Evolutionary conservation across 495 filamentous ascomycete genomes (phyloP), one percentile per base, ranked within the genome.

Genomic region (Aspergillus ostianus): DNA sequence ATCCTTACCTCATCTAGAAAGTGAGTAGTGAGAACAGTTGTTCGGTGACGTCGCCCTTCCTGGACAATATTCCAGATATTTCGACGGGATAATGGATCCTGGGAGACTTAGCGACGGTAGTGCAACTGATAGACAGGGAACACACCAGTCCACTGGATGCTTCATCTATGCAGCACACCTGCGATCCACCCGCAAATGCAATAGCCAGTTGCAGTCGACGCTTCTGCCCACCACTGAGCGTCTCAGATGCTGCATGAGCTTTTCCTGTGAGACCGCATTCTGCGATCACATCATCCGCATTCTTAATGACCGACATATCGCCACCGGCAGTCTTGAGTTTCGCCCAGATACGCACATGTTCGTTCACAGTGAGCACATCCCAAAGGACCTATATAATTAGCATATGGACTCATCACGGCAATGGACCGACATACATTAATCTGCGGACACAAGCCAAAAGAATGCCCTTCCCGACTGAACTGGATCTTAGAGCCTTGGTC

Each of bases 31-130:
- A 49, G 23, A 20, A 49, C 13, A 17, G 47, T 49, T 2, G 47
- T 49, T 0, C 47, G 47, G 15, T 49, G 23, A 4, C 23, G 47
- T 5, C 47, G 47, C 3, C 47, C 47, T 26, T 49, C 19, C 47
- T 49, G 47, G 23, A 49, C 23, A 26, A 49, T 49, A 13, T 49
- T 49, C 47, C 47, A 49, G 18, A 49, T 49, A 49, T 49, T 49
- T 17, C 47, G 47, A 21, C 47, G 47, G 15, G 47, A 49, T 26
- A 49, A 49, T 20, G 47, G 47, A n/a, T 49, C 47, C 47, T 49
- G 5, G 1, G 8, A 0, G 5, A 17, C 2, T 49, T 6, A 49
- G 23, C 12, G 12, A 49, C 21, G 18, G n/a, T 10, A 21, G 12
- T 49, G n/a, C 0, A 21, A 26, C 0, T 12, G 9, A 17, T 3